Base-by-base conservation (phyloP, 768 basidiomycete genomes). In the Trametes coccinea region DNA sequence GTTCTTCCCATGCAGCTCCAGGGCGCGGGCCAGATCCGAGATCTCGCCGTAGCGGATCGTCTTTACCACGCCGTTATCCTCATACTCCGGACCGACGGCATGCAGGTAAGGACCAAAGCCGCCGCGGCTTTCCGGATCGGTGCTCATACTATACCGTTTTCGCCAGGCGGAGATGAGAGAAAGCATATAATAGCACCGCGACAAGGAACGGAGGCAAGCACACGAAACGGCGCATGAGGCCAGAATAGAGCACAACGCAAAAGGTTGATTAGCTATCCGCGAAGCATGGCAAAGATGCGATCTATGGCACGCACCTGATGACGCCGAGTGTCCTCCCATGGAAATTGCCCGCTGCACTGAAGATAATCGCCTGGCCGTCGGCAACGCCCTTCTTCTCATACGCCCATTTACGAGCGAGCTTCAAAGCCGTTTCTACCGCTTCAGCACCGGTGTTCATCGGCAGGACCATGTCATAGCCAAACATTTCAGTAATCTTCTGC, bases 401-500 rank as follows among this genome's bases (percentile, higher is more conserved):
- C 2, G 90, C 96, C 97, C 97, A 98, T 78, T 98, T 98, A 67
- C 97, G 78, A 0, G 97, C 89, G 16, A 98, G 82, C 81, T 99
- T 99, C 73, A 99, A 75, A n/a, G 89, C 86, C 0, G 95, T 97
- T 78, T 99, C 97, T 56, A 98, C 97, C 7, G 97, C 97, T 71
- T 99, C 97, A 0, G 95, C 95, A 48, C 96, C 96, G 0, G 96
- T 98, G 81, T 99, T 99, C 95, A 98, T 97, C 27, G 96, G 95
- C 8, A 98, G 80, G 2, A 97, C 93, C 87, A 94, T 95, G 64
- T 96, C 95, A 74, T 91, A 98, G 11, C 88, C 89, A 70, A 96
- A 94, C 76, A 91, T 84, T 60, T 84, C 77, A 1, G 90, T 93
- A 61, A 98, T 80, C 73, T 86, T 83, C 77, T 91, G 82, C 1